These are phyloP conservation scores for Hanseniaspora thailandica DNA, from an alignment of 805 yeast species.

Conservation along the genomic window DNA sequence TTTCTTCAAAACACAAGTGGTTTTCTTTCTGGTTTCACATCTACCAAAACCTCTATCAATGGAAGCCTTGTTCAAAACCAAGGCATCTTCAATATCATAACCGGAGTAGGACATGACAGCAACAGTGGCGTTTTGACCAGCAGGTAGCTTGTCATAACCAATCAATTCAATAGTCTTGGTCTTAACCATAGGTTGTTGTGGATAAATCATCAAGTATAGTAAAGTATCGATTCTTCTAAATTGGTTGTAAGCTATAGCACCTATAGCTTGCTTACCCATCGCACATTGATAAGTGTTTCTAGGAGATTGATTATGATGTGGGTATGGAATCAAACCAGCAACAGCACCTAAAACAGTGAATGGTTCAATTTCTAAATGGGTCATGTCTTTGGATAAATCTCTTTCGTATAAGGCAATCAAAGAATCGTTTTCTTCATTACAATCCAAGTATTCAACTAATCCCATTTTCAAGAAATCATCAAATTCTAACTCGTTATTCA, in stretches of 20 bases:
- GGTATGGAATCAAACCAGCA: constrained; percentile 84
- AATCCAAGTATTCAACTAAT: constrained; percentile 88
- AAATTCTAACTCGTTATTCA: constrained; percentile 65
- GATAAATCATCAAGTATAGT: constrained; percentile 91
- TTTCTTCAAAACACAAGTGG: constrained; percentile 76
- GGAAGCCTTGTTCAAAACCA: constrained; percentile 84
- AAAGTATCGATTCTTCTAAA: constrained; percentile 90
- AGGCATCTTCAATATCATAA: constrained; percentile 97
- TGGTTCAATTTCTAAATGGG: constrained; percentile 93
- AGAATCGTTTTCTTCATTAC: constrained; percentile 93
- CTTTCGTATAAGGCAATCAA: constrained; percentile 83
- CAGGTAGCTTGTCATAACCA: constrained; percentile 91
- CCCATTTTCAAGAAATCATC: constrained; percentile 83
- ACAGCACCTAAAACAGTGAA: constrained; percentile 87
- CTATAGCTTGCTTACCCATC: constrained; percentile 99
- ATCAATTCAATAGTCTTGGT: constrained; percentile 92
- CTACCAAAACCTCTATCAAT: constrained; percentile 95
- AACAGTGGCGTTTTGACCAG: constrained; percentile 97
- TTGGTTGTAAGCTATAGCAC: constrained; percentile 96
- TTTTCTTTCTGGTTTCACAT: constrained; percentile 88
- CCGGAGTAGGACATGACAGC: constrained; percentile 99
- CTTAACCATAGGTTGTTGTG: constrained; percentile 98
- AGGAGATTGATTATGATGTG: constrained; percentile 87
- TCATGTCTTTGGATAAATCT: constrained; percentile 41
- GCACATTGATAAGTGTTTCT: constrained; percentile 90